Evolutionary conservation across 2,329 filamentous ascomycete species (phyloP).

Genomic region (Verticillium alfalfae): DNA sequence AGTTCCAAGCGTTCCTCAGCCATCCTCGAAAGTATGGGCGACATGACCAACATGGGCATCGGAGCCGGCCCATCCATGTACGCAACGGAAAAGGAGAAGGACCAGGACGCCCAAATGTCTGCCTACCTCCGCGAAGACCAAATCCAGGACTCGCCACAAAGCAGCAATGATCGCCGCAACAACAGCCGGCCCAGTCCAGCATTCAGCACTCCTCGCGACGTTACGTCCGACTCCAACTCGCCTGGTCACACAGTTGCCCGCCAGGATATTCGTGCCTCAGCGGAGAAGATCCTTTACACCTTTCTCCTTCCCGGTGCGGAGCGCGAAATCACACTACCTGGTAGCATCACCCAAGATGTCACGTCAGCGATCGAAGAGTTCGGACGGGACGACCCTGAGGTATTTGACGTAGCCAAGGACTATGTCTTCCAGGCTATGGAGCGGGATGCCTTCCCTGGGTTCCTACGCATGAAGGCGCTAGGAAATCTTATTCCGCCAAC

Average conservation of each 20-base stretch:
- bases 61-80: slow-evolving; percentile 58
- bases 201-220: slow-evolving; percentile 56
- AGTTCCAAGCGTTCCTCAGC: slow-evolving; percentile 81
- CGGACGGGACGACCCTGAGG: slow-evolving; percentile 89
- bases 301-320: slow-evolving; percentile 93
- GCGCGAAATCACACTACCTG: slow-evolving; percentile 89
- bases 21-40: slow-evolving; percentile 67
- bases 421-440: slow-evolving; percentile 99
- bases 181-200: slow-evolving; percentile 43
- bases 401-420: slow-evolving; percentile 96
- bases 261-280: slow-evolving; percentile 84
- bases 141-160: slow-evolving; percentile 47
- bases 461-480: slow-evolving; percentile 88
- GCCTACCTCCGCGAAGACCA: slow-evolving; percentile 73
- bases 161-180: slow-evolving; percentile 34
- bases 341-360: slow-evolving; percentile 79
- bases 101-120: slow-evolving; percentile 84
- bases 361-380: slow-evolving; percentile 85
- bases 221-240: slow-evolving; percentile 73
- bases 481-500: slow-evolving; percentile 93
- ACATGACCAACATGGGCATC: slow-evolving; percentile 53
- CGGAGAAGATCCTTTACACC: slow-evolving; percentile 98
- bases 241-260: slow-evolving; percentile 79
- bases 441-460: slow-evolving; percentile 96
- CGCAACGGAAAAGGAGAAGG: slow-evolving; percentile 64